Evolutionary conservation across 345 rosid genomes (phyloP).

Genomic region (Moricandia moricandioides): DNA sequence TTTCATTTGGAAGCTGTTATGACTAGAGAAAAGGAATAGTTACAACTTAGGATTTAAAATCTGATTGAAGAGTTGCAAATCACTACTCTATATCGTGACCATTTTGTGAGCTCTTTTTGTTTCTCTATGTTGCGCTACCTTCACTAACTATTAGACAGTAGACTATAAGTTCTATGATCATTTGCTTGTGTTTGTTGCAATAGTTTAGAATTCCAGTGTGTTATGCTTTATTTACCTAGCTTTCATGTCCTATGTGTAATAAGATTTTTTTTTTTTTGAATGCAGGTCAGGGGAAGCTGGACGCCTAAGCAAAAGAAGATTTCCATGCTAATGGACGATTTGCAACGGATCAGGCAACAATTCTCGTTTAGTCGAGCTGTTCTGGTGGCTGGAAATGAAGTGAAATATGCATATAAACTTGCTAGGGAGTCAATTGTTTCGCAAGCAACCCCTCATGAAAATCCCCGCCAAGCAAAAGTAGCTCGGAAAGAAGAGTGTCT

Average conservation of each 20-base stretch:
- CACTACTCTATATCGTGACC: not conserved
- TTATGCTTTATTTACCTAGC: constrained; percentile 4
- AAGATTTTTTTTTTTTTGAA: not conserved
- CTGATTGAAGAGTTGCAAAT: not conserved
- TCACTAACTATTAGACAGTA: constrained; percentile 6
- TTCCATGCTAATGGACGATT: not conserved
- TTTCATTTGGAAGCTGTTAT: not conserved
- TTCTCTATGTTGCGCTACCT: not conserved
- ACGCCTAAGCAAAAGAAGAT: not conserved
- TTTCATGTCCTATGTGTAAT: not conserved
- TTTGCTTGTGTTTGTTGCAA: not conserved
- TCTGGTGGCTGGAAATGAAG: not conserved
- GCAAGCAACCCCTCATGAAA: constrained; percentile 29
- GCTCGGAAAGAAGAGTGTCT: constrained; percentile 54
- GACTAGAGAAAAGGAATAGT: not conserved
- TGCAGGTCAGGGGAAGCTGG: not conserved
- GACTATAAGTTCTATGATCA: not conserved
- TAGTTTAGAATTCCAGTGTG: not conserved
- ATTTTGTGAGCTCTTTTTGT: not conserved
- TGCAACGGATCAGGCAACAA: not conserved
- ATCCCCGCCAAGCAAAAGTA: constrained; percentile 33
- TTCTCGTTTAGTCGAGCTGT: not conserved
- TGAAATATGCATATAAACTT: not conserved
- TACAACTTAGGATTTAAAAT: not conserved
- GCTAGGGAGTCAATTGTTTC: not conserved